A percentile compares a stretch with the other conserved stretches of the same genome.
Conservation (phyloP, 495 filamentous ascomycete species). For the Pyronema domesticum region DNA sequence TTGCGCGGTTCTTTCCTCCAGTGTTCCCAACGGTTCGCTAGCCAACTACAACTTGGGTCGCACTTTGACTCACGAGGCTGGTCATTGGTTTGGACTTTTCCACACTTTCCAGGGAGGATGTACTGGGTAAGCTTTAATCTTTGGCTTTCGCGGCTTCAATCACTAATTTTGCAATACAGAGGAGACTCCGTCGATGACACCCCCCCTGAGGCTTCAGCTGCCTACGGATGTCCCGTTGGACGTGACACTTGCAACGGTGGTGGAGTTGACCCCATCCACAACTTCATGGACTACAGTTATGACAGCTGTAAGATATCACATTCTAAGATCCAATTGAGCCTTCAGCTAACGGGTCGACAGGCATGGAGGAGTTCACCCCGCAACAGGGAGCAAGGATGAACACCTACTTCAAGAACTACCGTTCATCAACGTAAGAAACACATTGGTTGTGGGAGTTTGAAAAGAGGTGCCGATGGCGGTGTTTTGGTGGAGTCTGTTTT, state of each 20-base stretch:
- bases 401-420: slow-evolving; percentile 29
- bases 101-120: slow-evolving; percentile 52
- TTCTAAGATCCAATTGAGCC: slow-evolving; percentile 2
- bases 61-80: slow-evolving; percentile 46
- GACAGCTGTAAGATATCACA: slow-evolving; percentile 23
- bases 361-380: slow-evolving; percentile 32
- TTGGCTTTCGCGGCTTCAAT: not conserved
- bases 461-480: not conserved
- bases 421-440: slow-evolving; percentile 10
- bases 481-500: no score
- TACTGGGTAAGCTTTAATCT: slow-evolving; percentile 12
- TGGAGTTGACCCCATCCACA: slow-evolving; percentile 39
- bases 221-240: slow-evolving; percentile 39
- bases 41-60: slow-evolving; percentile 39
- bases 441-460: not conserved
- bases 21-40: slow-evolving; percentile 36
- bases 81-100: slow-evolving; percentile 48
- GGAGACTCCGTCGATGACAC: slow-evolving; percentile 45
- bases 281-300: slow-evolving; percentile 48
- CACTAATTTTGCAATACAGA: not conserved
- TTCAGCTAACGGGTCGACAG: slow-evolving; percentile 13
- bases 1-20: slow-evolving; percentile 37
- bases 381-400: slow-evolving; percentile 31
- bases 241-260: slow-evolving; percentile 35
- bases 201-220: slow-evolving; percentile 33